Evolutionary conservation across 495 filamentous ascomycete species (phyloP), one percentile per base, ranked within the genome.

Genomic region (Penicillium dipodomyicola): DNA sequence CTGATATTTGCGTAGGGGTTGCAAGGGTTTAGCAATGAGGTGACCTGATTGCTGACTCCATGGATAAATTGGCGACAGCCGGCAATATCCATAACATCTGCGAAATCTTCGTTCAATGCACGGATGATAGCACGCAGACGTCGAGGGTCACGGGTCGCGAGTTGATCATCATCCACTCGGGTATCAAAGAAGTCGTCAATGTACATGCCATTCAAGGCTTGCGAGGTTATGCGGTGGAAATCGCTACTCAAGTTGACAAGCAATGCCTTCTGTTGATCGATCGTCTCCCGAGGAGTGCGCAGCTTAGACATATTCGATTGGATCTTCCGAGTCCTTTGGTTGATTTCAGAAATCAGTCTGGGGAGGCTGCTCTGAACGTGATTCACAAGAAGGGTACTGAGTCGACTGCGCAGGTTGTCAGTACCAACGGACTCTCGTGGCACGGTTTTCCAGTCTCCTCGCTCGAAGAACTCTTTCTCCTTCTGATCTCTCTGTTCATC

Each of bases 21-120:
- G 47, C 25, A 14, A 54, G 14, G 20, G 20, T 47, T 1, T 0
- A 5, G 14, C 7, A 27, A 8, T 3, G 37, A 9, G 4, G 1
- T 14, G 32, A 15, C 27, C 15, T 19, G 19, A 14, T 23, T 25
- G 25, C 27, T 52, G 30, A 15, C 22, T 2, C 43, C 40, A 23
- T 17, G 2, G 3, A 51, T 43, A 5, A 32, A 27, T 23, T 27
- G 15, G 15, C 27, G 32, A 12, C 30, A 42, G 3, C 61, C 61
- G 5, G 40, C 29, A 41, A 15, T 12, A 0, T 25, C 41, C 49
- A 89, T 75, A 0, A 73, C 49, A 6, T 74, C 60, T 0, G 81
- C 75, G 43, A 87, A 87, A 0, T 74, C 63, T 23, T 56, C 54
- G 47, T 80, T 80, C 46, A 79, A 60, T 30, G 78, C 76, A 40